Base-by-base conservation (phyloP, 352 stramenopile species). In the Pythium myriotylum region DNA sequence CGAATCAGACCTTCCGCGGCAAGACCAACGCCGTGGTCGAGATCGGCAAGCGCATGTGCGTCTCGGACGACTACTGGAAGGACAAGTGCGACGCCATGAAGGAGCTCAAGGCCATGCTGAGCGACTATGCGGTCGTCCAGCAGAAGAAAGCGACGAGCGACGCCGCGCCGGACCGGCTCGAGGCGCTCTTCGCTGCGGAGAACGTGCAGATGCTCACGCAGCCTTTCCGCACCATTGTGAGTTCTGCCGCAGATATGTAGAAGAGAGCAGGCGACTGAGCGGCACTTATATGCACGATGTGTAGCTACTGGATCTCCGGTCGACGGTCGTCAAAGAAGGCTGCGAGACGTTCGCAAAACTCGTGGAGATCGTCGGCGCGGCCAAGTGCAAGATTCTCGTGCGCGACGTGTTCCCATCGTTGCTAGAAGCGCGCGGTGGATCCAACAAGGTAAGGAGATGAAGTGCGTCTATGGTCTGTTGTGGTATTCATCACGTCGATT, bases 391-490 rank as follows among this genome's bases (percentile, higher is more conserved):
- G 22, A 77, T 81, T 13, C 63, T 90, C 22, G 57, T 87, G 33
- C 72, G 81, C 3, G 76, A 90, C 59, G 46, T 90, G 35, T 86
- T 90, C 33, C 81, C 81, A 6, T 78, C 78, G 67, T 69, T 90
- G 35, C 47, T 88, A 26, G 76, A 85, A 16, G 76, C 72, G 12
- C 56, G 81, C 22, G 81, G 81, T 23, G 54, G 66, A 7, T 79
- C 74, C 1, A 88, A 84, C 53, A 89, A 86, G 72, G 79, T 86
- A 39, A 9, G 40, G n/a, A n/a, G n/a, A n/a, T n/a, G n/a, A n/a
- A n/a, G n/a, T n/a, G n/a, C n/a, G n/a, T n/a, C n/a, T n/a, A n/a
- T n/a, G n/a, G n/a, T n/a, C n/a, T n/a, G n/a, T n/a, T n/a, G n/a
- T n/a, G n/a, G n/a, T n/a, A n/a, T n/a, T n/a, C n/a, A n/a, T n/a